phyloP scores from a whole-genome alignment of 139 green algal genomes.

The Chlorella sp. region DNA sequence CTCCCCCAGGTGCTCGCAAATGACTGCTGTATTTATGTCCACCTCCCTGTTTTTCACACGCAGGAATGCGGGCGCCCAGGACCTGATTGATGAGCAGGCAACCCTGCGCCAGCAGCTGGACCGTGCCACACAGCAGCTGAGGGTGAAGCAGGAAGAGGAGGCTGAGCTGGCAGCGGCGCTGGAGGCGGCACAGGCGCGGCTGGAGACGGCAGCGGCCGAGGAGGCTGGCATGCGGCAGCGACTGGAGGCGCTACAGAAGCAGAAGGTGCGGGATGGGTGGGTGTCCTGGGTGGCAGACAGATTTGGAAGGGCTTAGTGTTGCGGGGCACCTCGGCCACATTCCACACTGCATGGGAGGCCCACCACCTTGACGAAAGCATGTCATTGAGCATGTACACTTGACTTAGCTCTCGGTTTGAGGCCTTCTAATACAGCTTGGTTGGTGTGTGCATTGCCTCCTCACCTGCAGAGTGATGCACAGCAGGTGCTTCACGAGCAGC shows the following conservation, averaged over 20 bases:
- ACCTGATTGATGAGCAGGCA: constrained; percentile 25
- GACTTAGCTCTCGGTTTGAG: no score
- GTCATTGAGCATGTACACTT: background rate
- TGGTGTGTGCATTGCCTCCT: background rate
- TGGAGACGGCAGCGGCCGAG: background rate
- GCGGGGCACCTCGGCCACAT: background rate
- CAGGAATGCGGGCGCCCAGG: background rate
- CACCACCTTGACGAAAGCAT: background rate
- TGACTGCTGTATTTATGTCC: background rate
- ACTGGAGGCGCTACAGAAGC: constrained; percentile 7
- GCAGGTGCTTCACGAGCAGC: constrained; percentile 8
- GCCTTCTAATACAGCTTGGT: background rate
- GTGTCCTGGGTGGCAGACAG: background rate
- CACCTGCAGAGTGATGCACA: background rate
- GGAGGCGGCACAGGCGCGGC: background rate
- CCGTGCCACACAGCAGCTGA: background rate
- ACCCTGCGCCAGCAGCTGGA: constrained; percentile 5
- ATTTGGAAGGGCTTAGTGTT: no score
- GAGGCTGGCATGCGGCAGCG: constrained; percentile 7
- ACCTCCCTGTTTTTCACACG: background rate
- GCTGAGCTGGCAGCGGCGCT: background rate
- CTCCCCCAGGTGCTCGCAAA: no score
- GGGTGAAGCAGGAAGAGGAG: background rate
- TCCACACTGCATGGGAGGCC: background rate
- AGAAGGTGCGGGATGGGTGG: constrained; percentile 6